Evolutionary conservation across 768 basidiomycete genomes (phyloP).

Genomic region (Leucocoprinus birnbaumii): DNA sequence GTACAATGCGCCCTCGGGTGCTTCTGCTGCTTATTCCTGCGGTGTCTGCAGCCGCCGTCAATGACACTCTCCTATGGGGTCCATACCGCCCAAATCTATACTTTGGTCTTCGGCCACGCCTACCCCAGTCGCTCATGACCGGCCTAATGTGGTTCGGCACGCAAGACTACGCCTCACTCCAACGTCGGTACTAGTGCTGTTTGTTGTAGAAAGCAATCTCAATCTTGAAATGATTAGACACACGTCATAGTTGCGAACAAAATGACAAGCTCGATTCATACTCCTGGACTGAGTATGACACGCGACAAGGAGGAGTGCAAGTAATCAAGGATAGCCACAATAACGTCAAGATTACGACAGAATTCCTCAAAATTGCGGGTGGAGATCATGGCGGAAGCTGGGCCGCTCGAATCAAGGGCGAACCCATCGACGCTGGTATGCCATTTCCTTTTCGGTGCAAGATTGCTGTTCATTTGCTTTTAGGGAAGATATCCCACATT

Average conservation of each 20-base stretch:
- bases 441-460: neutral
- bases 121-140: constrained; percentile 88
- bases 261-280: constrained; percentile 78
- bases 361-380: constrained; percentile 83
- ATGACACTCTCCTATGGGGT: constrained; percentile 75
- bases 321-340: constrained; percentile 78
- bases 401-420: constrained; percentile 81
- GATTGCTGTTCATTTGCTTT: neutral
- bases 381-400: constrained; percentile 85
- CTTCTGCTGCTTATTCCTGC: constrained; percentile 42
- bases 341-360: constrained; percentile 82
- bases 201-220: constrained; percentile 8
- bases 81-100: constrained; percentile 92
- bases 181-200: constrained; percentile 42
- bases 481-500: constrained; percentile 53
- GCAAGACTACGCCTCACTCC: constrained; percentile 72
- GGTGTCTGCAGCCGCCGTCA: constrained; percentile 34
- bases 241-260: constrained; percentile 89
- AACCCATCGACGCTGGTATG: constrained; percentile 68
- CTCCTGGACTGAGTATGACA: constrained; percentile 86
- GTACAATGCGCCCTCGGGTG: constrained; percentile 40
- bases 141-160: constrained; percentile 95
- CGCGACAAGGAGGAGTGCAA: constrained; percentile 83
- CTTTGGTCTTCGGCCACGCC: constrained; percentile 83
- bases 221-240: constrained; percentile 36